Base-by-base conservation (phyloP, 805 yeast species). In the Candida vartiovaarae region DNA sequence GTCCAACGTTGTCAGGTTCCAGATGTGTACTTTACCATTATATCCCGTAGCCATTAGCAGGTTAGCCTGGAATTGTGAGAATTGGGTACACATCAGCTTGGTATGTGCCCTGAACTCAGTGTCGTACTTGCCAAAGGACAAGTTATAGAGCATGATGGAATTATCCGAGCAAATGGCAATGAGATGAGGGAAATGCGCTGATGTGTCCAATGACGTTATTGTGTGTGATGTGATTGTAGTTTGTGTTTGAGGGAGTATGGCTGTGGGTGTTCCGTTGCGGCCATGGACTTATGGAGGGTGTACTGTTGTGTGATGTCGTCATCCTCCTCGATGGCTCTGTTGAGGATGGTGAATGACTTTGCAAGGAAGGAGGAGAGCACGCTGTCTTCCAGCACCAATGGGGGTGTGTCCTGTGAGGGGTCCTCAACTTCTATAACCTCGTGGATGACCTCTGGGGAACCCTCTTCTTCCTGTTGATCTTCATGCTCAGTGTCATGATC, bases 21-120 rank as follows among this genome's bases (percentile, higher is more conserved):
- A 78, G 7, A 74, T 57, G n/a, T 68, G 70, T 1, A 78, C 38
- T 40, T 67, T 66, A 0, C 84, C 84, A 51, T 72, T 72, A 15
- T 54, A 53, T 5, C 76, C 65, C 0, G 82, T 78, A 0, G 71
- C 81, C 27, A 74, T 55, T 1, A 79, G 59, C 40, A 68, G 63
- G 39, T 65, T 62, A 2, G 72, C 57, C 24, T 65, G 61, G 11
- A 57, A 48, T 8, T 54, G 54, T 29, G 74, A 71, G 46, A 77
- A 75, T 43, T 63, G 65, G 8, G 72, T 64, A 6, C 53, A 46
- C 1, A 65, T 47, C 5, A 78, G 64, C 11, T 62, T 55, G 2
- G 79, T 62, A 8, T 69, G 59, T 35, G 75, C 63, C 9, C 63
- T 61, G 10, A 74, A 61, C 34, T 66, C 65, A 46, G 62, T 63